Evolutionary conservation across 2,329 filamentous ascomycete species (phyloP), one percentile per base, ranked within the genome.

Genomic region (Hyphodiscus sp.): DNA sequence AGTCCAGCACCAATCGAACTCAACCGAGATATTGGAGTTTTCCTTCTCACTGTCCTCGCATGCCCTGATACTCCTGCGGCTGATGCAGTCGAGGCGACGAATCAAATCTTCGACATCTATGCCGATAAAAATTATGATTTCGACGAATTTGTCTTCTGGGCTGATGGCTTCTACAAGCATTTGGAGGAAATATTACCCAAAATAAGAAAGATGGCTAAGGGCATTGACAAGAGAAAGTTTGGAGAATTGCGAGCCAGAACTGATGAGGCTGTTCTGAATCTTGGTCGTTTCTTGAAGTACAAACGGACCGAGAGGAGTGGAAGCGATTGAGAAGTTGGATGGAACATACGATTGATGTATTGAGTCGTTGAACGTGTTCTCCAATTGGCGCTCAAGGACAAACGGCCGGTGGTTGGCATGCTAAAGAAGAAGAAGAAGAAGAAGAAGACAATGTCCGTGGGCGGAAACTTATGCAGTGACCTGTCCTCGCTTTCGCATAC

Each of bases 31-130:
- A 78, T 87, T 51, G 83, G 82, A 47, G 72, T 79, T 16, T 87
- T 86, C 66, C 71, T 87, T 47, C 58, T 86, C 50, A 80, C 76
- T 1, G 67, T 82, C 5, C 68, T 85, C 30, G 71, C 75, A 30
- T 68, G 69, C 18, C 79, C 81, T 5, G 70, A 76, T 45, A 78
- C 77, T 1, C 73, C 80, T 1, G 68, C 75, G 1, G 82, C 81
- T 1, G 80, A 85, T 45, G 74, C 74, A 5, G 75, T 87, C 30
- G 83, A 87, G 69, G 80, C 81, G 16, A 70, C 87, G 44, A 81
- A 86, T 68, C 81, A 85, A 67, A 58, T 87, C 18, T 85, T 85
- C 60, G 84, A 87, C 60, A 75, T 87, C 8, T 87, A 87, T 68
- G 79, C 76, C 23, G 80, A 87, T 64, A 81, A 83, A 66, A 74